Evolutionary conservation across 2,329 filamentous ascomycete genomes (phyloP).

Genomic region (Trichophyton schoenleinii): DNA sequence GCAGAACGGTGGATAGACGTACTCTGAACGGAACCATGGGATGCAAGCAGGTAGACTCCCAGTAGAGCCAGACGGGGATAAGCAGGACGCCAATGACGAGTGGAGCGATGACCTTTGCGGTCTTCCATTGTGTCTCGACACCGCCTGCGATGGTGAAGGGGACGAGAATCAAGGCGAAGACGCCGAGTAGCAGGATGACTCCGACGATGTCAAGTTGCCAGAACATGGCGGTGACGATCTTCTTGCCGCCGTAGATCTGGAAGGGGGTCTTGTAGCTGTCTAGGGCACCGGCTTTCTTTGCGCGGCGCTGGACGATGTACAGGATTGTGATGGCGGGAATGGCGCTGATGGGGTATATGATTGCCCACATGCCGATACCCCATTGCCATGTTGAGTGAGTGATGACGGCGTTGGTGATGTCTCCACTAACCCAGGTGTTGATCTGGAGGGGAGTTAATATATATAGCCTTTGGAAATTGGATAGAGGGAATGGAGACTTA

Average conservation of each 20-base stretch:
- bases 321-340: slow-evolving; percentile 45
- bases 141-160: slow-evolving; percentile 48
- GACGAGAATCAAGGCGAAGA: slow-evolving; percentile 42
- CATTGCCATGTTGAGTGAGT: slow-evolving; percentile 44
- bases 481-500: slow-evolving; percentile 14
- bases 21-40: slow-evolving; percentile 47
- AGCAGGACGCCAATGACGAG: slow-evolving; percentile 40
- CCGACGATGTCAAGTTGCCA: slow-evolving; percentile 45
- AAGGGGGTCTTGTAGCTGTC: slow-evolving; percentile 34
- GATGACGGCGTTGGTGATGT: slow-evolving; percentile 42
- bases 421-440: slow-evolving; percentile 53
- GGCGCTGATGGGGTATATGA: slow-evolving; percentile 47
- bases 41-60: slow-evolving; percentile 41
- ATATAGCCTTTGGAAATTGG: not conserved
- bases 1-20: slow-evolving; percentile 5
- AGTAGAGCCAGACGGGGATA: slow-evolving; percentile 40
- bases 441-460: slow-evolving; percentile 22
- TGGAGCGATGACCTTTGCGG: slow-evolving; percentile 40
- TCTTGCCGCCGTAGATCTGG: slow-evolving; percentile 29
- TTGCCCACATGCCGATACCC: slow-evolving; percentile 53
- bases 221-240: slow-evolving; percentile 37
- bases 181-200: slow-evolving; percentile 40
- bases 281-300: slow-evolving; percentile 40
- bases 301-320: slow-evolving; percentile 39
- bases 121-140: slow-evolving; percentile 37